Evolutionary conservation across 2,329 filamentous ascomycete species (phyloP).

Genomic region (Fusarium sp.): DNA sequence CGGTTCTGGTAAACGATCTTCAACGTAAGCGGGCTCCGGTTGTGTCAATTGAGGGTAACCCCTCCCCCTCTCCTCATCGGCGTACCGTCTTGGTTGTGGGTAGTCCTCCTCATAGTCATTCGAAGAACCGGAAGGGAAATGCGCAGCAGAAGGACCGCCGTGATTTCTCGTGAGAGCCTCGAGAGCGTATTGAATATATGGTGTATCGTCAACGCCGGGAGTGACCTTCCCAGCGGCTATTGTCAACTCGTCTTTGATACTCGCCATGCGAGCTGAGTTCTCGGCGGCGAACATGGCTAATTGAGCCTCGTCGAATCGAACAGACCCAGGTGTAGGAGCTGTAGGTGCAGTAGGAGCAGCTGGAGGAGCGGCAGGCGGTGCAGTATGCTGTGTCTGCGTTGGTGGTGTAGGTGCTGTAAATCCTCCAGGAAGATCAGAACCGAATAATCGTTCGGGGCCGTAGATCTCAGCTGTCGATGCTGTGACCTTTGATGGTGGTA

Average conservation of each 20-base stretch:
- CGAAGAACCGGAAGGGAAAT: slow-evolving; percentile 59
- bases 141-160: slow-evolving; percentile 66
- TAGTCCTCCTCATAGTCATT: slow-evolving; percentile 49
- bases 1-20: slow-evolving; percentile 44
- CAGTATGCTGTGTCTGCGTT: slow-evolving; percentile 23
- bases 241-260: slow-evolving; percentile 65
- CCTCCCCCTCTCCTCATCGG: slow-evolving; percentile 30
- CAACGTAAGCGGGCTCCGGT: slow-evolving; percentile 46
- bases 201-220: slow-evolving; percentile 84
- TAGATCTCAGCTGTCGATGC: slow-evolving; percentile 57
- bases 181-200: slow-evolving; percentile 90
- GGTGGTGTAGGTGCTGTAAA: slow-evolving; percentile 38
- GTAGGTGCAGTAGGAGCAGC: slow-evolving; percentile 22
- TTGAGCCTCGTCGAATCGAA: slow-evolving; percentile 55
- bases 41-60: slow-evolving; percentile 35
- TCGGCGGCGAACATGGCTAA: slow-evolving; percentile 54
- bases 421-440: slow-evolving; percentile 45
- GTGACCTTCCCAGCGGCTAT: slow-evolving; percentile 68
- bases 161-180: slow-evolving; percentile 85
- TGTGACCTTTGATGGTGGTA: slow-evolving; percentile 39
- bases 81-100: slow-evolving; percentile 36
- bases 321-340: slow-evolving; percentile 28
- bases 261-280: slow-evolving; percentile 49
- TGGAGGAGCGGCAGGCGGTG: slow-evolving; percentile 16
- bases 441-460: slow-evolving; percentile 57